Evolutionary conservation across 2,329 filamentous ascomycete species (phyloP).

Genomic region (Aplosporella prunicola): DNA sequence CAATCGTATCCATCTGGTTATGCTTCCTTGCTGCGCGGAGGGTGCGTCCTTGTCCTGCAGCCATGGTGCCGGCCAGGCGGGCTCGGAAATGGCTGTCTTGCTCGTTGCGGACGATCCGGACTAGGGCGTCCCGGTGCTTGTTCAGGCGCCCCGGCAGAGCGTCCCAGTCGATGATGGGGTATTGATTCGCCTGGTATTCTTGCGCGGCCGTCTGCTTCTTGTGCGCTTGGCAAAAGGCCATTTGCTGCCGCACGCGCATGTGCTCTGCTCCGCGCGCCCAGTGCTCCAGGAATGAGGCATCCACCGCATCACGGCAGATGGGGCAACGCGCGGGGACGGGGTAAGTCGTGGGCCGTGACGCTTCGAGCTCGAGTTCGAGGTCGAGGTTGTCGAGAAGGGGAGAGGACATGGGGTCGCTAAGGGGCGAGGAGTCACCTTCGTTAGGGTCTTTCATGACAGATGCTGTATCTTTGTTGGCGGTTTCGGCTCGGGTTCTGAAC

Average conservation of each 20-base stretch:
- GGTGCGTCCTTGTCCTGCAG: constrained; percentile 49
- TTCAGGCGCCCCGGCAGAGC: constrained; percentile 50
- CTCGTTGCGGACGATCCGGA: constrained; percentile 50
- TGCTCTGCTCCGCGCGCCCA: constrained; percentile 21
- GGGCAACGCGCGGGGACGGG: constrained; percentile 1
- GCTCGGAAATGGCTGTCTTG: constrained; percentile 51
- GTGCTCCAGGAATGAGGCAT: neutral
- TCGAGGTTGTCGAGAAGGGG: neutral
- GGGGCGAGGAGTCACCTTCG: too few relatives aligned
- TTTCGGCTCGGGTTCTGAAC: too few relatives aligned
- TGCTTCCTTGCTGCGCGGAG: constrained; percentile 44
- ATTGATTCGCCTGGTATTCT: constrained; percentile 46
- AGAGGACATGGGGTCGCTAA: neutral
- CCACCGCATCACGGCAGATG: constrained; percentile 4
- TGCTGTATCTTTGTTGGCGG: too few relatives aligned
- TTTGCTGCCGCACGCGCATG: constrained; percentile 49
- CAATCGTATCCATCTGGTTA: too few relatives aligned
- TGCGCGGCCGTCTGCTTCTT: constrained; percentile 22
- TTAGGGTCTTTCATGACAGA: too few relatives aligned
- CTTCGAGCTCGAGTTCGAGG: neutral
- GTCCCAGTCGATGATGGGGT: constrained; percentile 64
- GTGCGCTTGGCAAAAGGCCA: constrained; percentile 28
- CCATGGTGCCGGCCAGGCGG: constrained; percentile 46
- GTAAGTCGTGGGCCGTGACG: neutral
- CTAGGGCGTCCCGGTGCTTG: constrained; percentile 46